Evolutionary conservation across 2,329 filamentous ascomycete species (phyloP).

Genomic region (Fusarium sp.): DNA sequence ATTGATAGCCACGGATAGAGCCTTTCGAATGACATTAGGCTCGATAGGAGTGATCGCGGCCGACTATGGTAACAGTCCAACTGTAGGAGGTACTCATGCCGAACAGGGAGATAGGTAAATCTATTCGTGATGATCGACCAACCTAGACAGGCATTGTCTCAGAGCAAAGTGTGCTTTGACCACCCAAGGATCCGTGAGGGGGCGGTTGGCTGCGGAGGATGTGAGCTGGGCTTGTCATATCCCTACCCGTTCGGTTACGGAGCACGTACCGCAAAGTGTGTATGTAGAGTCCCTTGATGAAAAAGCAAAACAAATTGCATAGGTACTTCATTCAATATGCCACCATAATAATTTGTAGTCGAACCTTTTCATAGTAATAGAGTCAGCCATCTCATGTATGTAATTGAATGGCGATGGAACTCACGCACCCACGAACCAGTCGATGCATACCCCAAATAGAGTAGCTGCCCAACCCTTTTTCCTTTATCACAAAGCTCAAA

Average conservation of each 20-base stretch:
- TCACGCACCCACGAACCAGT: background rate
- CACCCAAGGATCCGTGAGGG: slow-evolving; percentile 41
- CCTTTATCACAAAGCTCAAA: background rate
- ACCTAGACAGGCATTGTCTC: slow-evolving; percentile 43
- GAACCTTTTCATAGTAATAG: background rate
- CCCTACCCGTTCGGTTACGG: slow-evolving; percentile 33
- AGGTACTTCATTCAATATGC: background rate
- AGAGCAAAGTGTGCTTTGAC: slow-evolving; percentile 35
- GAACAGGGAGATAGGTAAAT: slow-evolving; percentile 24
- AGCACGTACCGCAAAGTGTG: slow-evolving; percentile 19
- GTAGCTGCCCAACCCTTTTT: background rate
- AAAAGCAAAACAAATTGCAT: slow-evolving; percentile 36
- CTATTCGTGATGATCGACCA: slow-evolving; percentile 41
- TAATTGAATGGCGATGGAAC: background rate
- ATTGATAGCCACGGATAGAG: background rate
- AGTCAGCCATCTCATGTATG: background rate
- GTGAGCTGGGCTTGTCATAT: slow-evolving; percentile 36
- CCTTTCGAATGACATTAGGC: background rate
- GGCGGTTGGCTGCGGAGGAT: slow-evolving; percentile 39
- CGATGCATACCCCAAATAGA: background rate
- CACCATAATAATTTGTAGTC: background rate
- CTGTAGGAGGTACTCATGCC: slow-evolving; percentile 18
- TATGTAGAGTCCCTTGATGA: slow-evolving; percentile 9
- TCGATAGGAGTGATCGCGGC: background rate
- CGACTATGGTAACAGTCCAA: slow-evolving; percentile 21